Evolutionary conservation across 139 green algal genomes (phyloP), one percentile per base, ranked within the genome.

Genomic region (Coelastrella sp.): DNA sequence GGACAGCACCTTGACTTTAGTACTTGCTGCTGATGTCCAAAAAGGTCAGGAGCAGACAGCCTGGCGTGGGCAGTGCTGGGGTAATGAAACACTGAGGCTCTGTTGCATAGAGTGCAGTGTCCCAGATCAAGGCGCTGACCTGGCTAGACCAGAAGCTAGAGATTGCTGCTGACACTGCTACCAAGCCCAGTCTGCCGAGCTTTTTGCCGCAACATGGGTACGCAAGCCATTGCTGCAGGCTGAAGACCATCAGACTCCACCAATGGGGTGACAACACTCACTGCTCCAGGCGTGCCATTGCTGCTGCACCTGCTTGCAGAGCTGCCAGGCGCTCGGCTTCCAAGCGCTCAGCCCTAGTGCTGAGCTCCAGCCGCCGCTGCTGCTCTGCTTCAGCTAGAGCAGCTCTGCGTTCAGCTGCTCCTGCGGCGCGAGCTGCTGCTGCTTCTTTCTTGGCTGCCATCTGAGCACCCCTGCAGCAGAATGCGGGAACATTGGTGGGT

Each of bases 261-360:
- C 10, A 13, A 10, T 71, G 10, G 11, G n/a, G 0, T 54, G 5
- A 57, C 20, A 68, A 59, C 56, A 80, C 83, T 57, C 19, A 88
- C 83, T 32, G 57, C 23, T 88, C 65, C 8, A 54, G 79, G 3
- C 13, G 58, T 66, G 79, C 79, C 20, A 20, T 5, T 85, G 7
- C 83, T 80, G 83, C 83, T 88, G 83, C 66, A 23, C 16, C 65
- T 79, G 82, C 64, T 60, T 79, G 82, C 82, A 54, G 13, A 3
- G 64, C 82, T 54, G 68, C 68, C 47, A 80, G 65, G 5, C 68
- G 5, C 58, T 57, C 74, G 23, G 80, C 80, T 65, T 86, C n/a
- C n/a, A 32, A 16, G 19, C n/a, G 65, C 7, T 17, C 80, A 56
- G 10, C 14, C 74, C 23, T 57, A 16, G 8, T 58, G 23, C 22